Conservation (phyloP, 345 rosid genomes). For the Salix arbutifolia region DNA sequence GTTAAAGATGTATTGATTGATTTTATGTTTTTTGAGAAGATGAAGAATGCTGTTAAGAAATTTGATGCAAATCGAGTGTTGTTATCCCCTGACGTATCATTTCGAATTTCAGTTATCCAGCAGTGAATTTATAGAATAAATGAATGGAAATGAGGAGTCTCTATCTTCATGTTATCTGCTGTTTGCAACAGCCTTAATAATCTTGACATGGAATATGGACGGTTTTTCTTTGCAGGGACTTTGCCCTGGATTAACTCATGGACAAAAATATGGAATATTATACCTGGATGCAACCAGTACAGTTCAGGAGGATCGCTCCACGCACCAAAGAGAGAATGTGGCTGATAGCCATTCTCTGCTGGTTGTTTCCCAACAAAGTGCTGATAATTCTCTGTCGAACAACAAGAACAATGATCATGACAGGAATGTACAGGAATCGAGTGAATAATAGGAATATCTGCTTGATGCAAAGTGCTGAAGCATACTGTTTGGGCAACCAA, state of each 20-base stretch:
- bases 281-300: slow-evolving; percentile 36
- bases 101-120: neutral
- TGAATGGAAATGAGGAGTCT: neutral
- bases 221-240: slow-evolving; percentile 49
- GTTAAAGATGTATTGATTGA: neutral
- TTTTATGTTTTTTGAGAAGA: neutral
- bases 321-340: slow-evolving; percentile 8
- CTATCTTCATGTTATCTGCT: neutral
- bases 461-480: neutral
- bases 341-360: slow-evolving; percentile 5
- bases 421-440: neutral
- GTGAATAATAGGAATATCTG: neutral
- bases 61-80: neutral
- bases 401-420: neutral
- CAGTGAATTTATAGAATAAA: neutral
- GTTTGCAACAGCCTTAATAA: neutral
- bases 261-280: slow-evolving; percentile 72
- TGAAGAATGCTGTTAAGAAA: neutral
- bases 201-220: neutral
- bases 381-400: neutral
- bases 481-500: slow-evolving; percentile 3
- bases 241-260: slow-evolving; percentile 81
- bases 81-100: neutral
- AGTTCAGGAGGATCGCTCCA: slow-evolving; percentile 5
- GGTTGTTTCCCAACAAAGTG: slow-evolving; percentile 1